A percentile compares a stretch with the other conserved stretches of the same genome.
phyloP scores from a whole-genome alignment of 257 asterid genomes.

The Gentiana dahurica region DNA sequence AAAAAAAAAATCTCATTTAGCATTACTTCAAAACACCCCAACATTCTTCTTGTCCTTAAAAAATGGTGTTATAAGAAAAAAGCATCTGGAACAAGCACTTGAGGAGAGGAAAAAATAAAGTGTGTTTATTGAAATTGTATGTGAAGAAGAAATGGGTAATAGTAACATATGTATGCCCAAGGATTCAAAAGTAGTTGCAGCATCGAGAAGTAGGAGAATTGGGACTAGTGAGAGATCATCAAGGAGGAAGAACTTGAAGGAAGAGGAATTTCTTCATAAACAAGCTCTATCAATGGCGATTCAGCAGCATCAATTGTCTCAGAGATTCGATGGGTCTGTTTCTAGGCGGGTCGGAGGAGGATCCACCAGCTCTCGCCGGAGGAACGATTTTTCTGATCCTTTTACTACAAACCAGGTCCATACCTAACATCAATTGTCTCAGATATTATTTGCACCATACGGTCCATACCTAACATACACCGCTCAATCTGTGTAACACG shows the following conservation, averaged over 20 bases:
- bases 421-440: too few species aligned
- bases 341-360: conserved; percentile 62
- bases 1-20: too few species aligned
- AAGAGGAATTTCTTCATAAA: conserved; percentile 74
- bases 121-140: conserved; percentile 22
- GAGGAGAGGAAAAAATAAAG: conserved; percentile 2
- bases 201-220: conserved; percentile 71
- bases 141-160: conserved; percentile 55
- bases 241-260: conserved; percentile 57
- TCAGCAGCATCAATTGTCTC: conserved; percentile 91
- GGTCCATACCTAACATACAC: too few species aligned
- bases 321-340: conserved; percentile 81
- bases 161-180: conserved; percentile 61
- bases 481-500: too few species aligned
- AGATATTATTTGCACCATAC: too few species aligned
- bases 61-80: too few species aligned
- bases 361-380: conserved; percentile 91
- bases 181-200: conserved; percentile 17
- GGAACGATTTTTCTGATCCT: conserved; percentile 49
- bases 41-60: too few species aligned
- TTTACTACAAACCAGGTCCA: conserved; percentile 28
- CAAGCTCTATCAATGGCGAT: conserved; percentile 98
- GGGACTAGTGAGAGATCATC: conserved; percentile 31
- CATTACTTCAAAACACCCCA: too few species aligned
- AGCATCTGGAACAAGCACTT: too few species aligned